Conservation (phyloP, 2,329 filamentous ascomycete species). For the Leptographium radiaticola region DNA sequence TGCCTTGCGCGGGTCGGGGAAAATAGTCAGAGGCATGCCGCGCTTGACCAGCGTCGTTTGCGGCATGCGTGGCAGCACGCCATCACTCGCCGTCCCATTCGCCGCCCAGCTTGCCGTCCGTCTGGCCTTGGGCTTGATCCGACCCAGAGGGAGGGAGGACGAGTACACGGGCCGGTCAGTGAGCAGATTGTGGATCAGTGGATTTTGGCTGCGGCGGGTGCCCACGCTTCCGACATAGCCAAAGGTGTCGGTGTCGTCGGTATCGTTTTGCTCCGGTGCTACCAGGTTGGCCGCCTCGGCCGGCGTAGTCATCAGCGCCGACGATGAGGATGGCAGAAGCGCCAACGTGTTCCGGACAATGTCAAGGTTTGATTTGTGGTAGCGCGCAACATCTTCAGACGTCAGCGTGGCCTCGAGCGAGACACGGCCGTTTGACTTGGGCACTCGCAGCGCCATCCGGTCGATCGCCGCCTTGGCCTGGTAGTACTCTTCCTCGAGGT, state of each 20-base stretch:
- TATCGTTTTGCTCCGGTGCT: slow-evolving; percentile 1
- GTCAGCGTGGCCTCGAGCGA: not conserved
- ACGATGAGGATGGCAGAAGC: slow-evolving; percentile 71
- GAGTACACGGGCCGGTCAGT: slow-evolving; percentile 91
- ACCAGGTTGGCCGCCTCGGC: slow-evolving; percentile 56
- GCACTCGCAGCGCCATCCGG: slow-evolving; percentile 4
- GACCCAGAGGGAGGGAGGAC: slow-evolving; percentile 69
- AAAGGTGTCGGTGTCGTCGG: slow-evolving; percentile 23
- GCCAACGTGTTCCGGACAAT: slow-evolving; percentile 58
- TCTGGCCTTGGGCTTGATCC: slow-evolving; percentile 31
- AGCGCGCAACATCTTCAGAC: slow-evolving; percentile 15
- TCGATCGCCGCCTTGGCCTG: slow-evolving; percentile 51
- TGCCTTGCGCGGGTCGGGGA: slow-evolving; percentile 53
- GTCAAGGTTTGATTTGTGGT: slow-evolving; percentile 58
- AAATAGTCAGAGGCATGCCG: slow-evolving; percentile 78
- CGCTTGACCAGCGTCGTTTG: slow-evolving; percentile 72
- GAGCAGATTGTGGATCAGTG: slow-evolving; percentile 85
- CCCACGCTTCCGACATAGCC: slow-evolving; percentile 36
- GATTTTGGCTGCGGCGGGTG: slow-evolving; percentile 53
- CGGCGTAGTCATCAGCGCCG: slow-evolving; percentile 79
- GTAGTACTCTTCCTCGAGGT: slow-evolving; percentile 79
- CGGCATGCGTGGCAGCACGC: slow-evolving; percentile 1
- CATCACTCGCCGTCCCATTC: not conserved
- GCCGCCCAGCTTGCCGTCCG: not conserved
- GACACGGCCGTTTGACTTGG: not conserved